Base-by-base conservation (phyloP, 2,329 filamentous ascomycete species). In the Curvularia sp. region DNA sequence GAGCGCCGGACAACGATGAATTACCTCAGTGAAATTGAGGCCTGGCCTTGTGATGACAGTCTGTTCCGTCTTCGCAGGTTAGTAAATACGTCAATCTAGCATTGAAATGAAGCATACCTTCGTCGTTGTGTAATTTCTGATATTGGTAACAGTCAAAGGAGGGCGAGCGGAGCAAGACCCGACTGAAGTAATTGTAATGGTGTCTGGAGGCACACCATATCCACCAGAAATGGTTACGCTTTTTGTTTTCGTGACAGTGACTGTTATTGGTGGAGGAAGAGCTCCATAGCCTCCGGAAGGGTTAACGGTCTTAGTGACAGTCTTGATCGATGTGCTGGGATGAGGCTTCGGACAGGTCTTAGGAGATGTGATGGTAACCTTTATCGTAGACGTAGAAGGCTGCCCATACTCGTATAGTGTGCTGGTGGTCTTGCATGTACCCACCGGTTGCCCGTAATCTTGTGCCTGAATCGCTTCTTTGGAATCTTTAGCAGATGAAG, bases 341-440 rank as follows among this genome's bases (percentile, higher is more conserved):
- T 30, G 21, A 4, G 50, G 50, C 25, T 48, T 49, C 13, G 52
- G 43, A 34, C 52, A 54, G 27, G 43, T 49, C 7, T 48, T 46
- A 3, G 64, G 60, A n/a, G 52, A 49, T 25, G 61, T 65, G 12
- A 36, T 53, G 2, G 64, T 68, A 19, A 50, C 39, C 25, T 55
- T 63, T 8, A 38, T 46, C 2, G 62, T 68, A 8, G 46, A 48
- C 8, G 47, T 61, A 25, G 41, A 34, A 1, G 64, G 63, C 3
- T 34, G 41, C 28, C 45, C 53, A 30, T 63, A 39, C n/a, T 55
- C 55, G 10, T 54, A 54, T 32, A 54, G 21, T 5, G 52, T 54
- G 46, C 36, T 55, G 8, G 45, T 52, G 1, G 55, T 58, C 15
- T 28, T 48, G 43, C 62, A 61, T n/a, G 55, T 59, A 1, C 27